phyloP scores from a whole-genome alignment of 2,329 filamentous ascomycete genomes.

The Colletotrichum musae region DNA sequence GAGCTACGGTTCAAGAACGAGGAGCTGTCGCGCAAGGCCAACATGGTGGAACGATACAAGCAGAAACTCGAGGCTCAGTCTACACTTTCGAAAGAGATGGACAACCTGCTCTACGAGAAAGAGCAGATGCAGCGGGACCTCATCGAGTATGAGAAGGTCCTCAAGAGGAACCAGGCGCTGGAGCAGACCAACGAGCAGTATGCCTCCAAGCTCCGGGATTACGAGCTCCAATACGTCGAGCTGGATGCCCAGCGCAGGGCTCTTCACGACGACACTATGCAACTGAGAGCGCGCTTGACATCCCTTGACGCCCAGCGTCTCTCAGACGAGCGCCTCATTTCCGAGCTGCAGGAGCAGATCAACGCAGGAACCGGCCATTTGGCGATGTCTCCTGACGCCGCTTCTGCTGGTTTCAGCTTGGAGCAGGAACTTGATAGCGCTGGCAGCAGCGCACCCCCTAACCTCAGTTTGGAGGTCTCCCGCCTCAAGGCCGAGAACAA shows the following conservation, averaged over 20 bases:
- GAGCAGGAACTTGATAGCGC: conserved; percentile 73
- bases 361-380: conserved; percentile 49
- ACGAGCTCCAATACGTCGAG: conserved; percentile 56
- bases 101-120: conserved; percentile 68
- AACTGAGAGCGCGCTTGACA: conserved; percentile 56
- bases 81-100: conserved; percentile 68
- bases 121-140: conserved; percentile 66
- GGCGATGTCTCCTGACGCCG: conserved; percentile 32
- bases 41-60: conserved; percentile 73
- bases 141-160: conserved; percentile 50
- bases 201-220: conserved; percentile 49
- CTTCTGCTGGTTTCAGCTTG: conserved; percentile 60
- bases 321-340: conserved; percentile 68
- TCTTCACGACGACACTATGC: conserved; percentile 62
- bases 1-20: conserved; percentile 72
- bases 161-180: conserved; percentile 53
- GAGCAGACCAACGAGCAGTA: conserved; percentile 52
- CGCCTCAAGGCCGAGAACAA: conserved; percentile 75
- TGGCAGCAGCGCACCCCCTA: conserved; percentile 55
- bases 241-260: conserved; percentile 57
- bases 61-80: conserved; percentile 73
- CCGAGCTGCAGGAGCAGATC: conserved; percentile 73
- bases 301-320: conserved; percentile 59
- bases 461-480: conserved; percentile 67
- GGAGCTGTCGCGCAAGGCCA: conserved; percentile 73